Evolutionary conservation across 371 early-diverging fungal genomes (phyloP), one percentile per base, ranked within the genome.

Genomic region (Circinella umbellata): DNA sequence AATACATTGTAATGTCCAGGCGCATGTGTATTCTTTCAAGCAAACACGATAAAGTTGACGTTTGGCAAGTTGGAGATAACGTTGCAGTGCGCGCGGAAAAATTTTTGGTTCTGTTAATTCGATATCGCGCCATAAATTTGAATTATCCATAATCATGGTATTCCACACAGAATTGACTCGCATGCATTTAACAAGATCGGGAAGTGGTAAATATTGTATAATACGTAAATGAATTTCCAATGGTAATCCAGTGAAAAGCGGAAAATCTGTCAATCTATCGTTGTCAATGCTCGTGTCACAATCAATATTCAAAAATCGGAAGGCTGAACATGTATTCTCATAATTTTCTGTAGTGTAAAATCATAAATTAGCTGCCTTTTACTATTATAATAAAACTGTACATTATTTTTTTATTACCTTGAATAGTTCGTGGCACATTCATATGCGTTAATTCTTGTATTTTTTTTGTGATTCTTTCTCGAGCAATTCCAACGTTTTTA

Each of bases 151-250:
- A 14, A 57, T 57, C 11, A 57, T 18, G 5, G 27, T 34, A 10
- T 14, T 20, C 57, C 57, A 57, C 6, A 34, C 27, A 17, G 57
- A 57, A 27, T 57, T 57, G 27, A 57, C 27, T 1, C 57, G 20
- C 34, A 57, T 57, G 14, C 27, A 57, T 27, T 27, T 20, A 14
- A 57, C 57, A 34, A 57, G 57, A 34, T 57, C 57, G 1, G 34
- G 27, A 9, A 57, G 57, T 10, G 57, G 3, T 4, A 57, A n/a
- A 57, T 5, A 57, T 34, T 57, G 57, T 10, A 57, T 10, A 14
- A 57, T 57, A 34, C n/a, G 34, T 13, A 57, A n/a, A 34, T 57
- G 57, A 7, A 57, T 57, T 57, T 57, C 57, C 35, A 57, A 57
- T 10, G 57, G 57, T 11, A 57, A 4, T 8, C 18, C 34, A 57